Evolutionary conservation across 2,329 filamentous ascomycete genomes (phyloP).

Genomic region (Fusarium sp.): DNA sequence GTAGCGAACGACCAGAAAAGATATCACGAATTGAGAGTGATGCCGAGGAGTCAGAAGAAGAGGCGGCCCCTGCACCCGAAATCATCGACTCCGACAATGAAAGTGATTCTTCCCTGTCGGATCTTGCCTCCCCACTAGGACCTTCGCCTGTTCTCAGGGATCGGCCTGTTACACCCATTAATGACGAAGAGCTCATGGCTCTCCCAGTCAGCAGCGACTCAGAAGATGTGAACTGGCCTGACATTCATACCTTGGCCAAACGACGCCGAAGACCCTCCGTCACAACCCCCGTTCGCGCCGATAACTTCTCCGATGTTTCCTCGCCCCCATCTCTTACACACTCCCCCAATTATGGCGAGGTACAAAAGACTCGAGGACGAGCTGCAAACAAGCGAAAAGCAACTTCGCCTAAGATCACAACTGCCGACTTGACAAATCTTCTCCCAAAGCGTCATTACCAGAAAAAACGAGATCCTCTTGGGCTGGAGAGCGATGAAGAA

Average conservation of each 20-base stretch:
- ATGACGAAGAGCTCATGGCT: conserved; percentile 65
- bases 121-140: conserved; percentile 54
- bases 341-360: conserved; percentile 67
- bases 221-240: conserved; percentile 64
- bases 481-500: conserved; percentile 61
- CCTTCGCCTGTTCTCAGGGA: conserved; percentile 45
- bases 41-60: conserved; percentile 30
- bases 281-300: conserved; percentile 55
- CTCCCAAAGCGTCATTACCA: conserved; percentile 66
- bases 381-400: conserved; percentile 54
- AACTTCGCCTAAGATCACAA: conserved; percentile 61
- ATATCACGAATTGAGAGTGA: conserved; percentile 49
- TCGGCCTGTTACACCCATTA: conserved; percentile 59
- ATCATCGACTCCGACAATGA: conserved; percentile 39
- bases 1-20: conserved; percentile 56
- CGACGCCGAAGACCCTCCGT: conserved; percentile 57
- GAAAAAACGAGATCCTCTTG: conserved; percentile 55
- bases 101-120: conserved; percentile 58
- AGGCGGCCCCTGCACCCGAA: conserved; percentile 18
- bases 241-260: conserved; percentile 64
- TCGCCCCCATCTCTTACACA: conserved; percentile 76
- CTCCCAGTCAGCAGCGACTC: conserved; percentile 68
- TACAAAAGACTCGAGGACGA: conserved; percentile 51
- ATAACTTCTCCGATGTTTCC: conserved; percentile 67
- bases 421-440: conserved; percentile 66